Percentiles rank a stretch among this genome's conserved stretches.
phyloP scores from a whole-genome alignment of 2,329 filamentous ascomycete genomes.

The Apiospora malaysiana region DNA sequence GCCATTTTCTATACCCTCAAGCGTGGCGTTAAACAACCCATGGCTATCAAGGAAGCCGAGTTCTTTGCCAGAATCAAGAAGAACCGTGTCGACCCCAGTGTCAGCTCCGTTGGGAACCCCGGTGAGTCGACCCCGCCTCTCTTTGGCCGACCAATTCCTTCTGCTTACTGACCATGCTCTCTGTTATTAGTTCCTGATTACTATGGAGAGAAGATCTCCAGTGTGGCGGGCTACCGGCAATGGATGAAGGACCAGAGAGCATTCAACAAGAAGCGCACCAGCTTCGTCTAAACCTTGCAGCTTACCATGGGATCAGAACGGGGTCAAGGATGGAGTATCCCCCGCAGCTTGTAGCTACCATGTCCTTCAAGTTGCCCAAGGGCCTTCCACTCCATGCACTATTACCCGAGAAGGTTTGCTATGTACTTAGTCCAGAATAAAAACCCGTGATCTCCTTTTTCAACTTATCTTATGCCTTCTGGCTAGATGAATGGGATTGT shows the following conservation, averaged over 20 bases:
- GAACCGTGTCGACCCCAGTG: slow-evolving; percentile 88
- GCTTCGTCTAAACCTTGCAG: slow-evolving; percentile 55
- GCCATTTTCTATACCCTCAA: slow-evolving; percentile 80
- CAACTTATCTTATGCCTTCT: not conserved
- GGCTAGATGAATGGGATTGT: slow-evolving; percentile 58
- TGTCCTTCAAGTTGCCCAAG: not conserved
- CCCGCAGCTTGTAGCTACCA: not conserved
- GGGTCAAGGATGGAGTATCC: not conserved
- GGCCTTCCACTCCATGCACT: slow-evolving; percentile 17
- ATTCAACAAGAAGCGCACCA: slow-evolving; percentile 88
- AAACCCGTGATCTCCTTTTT: slow-evolving; percentile 5
- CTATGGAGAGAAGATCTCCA: slow-evolving; percentile 98
- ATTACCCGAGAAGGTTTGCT: not conserved
- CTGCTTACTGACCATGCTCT: slow-evolving; percentile 15
- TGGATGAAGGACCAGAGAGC: slow-evolving; percentile 98
- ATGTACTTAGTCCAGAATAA: not conserved
- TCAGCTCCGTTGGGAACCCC: slow-evolving; percentile 88
- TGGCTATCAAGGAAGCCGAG: slow-evolving; percentile 87
- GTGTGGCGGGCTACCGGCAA: slow-evolving; percentile 86
- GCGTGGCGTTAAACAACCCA: slow-evolving; percentile 71
- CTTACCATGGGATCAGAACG: not conserved
- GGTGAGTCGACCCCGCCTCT: slow-evolving; percentile 45
- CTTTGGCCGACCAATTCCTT: not conserved
- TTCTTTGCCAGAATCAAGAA: slow-evolving; percentile 93
- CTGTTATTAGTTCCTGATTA: slow-evolving; percentile 79